Evolutionary conservation across 108 stramenopile genomes (phyloP).

Genomic region (Nannochloropsis salina): DNA sequence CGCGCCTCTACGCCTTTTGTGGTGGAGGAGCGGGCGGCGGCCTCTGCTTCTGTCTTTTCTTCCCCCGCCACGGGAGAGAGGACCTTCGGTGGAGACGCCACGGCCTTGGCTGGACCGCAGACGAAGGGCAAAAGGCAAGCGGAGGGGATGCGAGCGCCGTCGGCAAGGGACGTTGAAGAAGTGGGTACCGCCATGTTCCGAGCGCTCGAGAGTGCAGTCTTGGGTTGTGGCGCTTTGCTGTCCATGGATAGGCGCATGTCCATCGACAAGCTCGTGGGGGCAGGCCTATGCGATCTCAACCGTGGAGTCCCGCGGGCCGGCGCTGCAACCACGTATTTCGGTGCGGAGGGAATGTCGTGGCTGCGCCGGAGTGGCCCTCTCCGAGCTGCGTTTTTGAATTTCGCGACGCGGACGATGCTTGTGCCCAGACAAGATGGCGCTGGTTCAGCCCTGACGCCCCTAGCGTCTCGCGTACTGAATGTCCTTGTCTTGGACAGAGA

Average conservation of each 20-base stretch:
- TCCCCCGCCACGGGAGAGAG: not conserved
- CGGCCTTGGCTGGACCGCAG: not conserved
- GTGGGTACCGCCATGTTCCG: not conserved
- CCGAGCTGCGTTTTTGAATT: not conserved
- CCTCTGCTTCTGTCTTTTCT: not conserved
- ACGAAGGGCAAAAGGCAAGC: not conserved
- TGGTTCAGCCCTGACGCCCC: not conserved
- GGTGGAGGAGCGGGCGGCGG: not conserved
- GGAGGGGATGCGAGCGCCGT: not conserved
- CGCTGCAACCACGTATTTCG: not conserved
- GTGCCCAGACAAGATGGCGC: not conserved
- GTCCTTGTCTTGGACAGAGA: not conserved
- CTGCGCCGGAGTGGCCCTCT: not conserved
- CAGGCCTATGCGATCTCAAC: not conserved
- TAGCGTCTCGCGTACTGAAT: slow-evolving; percentile 8
- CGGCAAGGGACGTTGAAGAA: not conserved
- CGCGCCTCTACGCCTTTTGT: not conserved
- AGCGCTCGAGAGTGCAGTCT: not conserved
- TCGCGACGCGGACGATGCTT: not conserved
- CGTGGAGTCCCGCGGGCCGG: not conserved
- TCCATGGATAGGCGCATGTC: not conserved
- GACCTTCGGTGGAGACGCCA: not conserved
- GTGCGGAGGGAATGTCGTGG: not conserved
- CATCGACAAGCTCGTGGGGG: not conserved
- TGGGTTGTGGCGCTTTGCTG: slow-evolving; percentile 7